Base-by-base conservation (phyloP, 1,284 basidiomycete genomes). In the Moniliella sp. region DNA sequence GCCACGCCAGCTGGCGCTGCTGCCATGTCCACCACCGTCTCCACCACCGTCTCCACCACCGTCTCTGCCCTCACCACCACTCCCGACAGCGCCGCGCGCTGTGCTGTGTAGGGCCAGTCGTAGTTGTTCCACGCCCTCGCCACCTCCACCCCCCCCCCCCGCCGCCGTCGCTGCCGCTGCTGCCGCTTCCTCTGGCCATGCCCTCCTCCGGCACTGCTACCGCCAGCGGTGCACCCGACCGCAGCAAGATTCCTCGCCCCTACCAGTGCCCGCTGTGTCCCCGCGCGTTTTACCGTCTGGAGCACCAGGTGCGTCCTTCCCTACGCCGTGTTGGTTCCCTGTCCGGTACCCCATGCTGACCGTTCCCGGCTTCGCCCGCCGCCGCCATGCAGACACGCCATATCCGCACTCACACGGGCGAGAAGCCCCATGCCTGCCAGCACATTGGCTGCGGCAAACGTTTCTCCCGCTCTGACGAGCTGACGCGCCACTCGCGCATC, bases 301-400 rank as follows among this genome's bases (percentile, higher is more conserved):
- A 54, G 36, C 49, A 56, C 31, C 62, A 94, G 78, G 94, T 86
- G 13, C 76, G 88, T 94, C 35, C 78, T 88, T 36, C 94, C 86
- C 0, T 88, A 97, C 62, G 94, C 88, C 0, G 88, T 88, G 47
- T 88, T 94, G 63, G 91, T 91, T 57, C 88, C 88, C 1, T 91
- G 93, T 57, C 71, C 74, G 18, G 94, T 88, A 69, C 77, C 74
- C 1, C 82, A 78, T 61, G 75, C 81, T 1, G 74, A 75, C n/a
- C 94, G 88, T 69, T 86, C 91, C 64, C 94, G 94, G 63, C 78
- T n/a, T 83, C 16, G 94, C 97, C 64, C 86, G 81, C 18, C 75
- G 88, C 42, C 86, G 81, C 12, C 88, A 97, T 65, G 88, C 94
- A 63, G 72, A 94, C 46, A 97, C 88, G 14, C 72, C 80, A 84